Evolutionary conservation across 768 basidiomycete species (phyloP).

Genomic region (Tylopilus rubrobrunneus): DNA sequence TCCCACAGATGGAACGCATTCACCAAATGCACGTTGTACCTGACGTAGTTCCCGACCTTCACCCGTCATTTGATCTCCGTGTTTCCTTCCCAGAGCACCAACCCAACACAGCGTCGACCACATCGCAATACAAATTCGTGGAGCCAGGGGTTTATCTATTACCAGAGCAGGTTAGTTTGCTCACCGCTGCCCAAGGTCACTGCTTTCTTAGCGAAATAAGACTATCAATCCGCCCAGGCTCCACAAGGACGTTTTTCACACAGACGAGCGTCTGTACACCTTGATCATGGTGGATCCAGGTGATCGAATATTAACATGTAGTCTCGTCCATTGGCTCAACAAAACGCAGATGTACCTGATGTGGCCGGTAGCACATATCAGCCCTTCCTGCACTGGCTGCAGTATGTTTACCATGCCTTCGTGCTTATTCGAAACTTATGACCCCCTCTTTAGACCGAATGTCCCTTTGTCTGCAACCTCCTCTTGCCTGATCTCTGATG

Average conservation of each 20-base stretch:
- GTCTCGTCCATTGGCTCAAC: constrained; percentile 6
- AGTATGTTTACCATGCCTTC: constrained; percentile 43
- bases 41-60: constrained; percentile 71
- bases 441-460: constrained; percentile 59
- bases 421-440: not conserved
- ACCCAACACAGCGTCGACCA: constrained; percentile 19
- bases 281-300: constrained; percentile 87
- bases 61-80: constrained; percentile 72
- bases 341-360: constrained; percentile 74
- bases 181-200: not conserved
- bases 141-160: constrained; percentile 69
- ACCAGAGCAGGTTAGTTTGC: constrained; percentile 59
- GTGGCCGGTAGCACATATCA: constrained; percentile 59
- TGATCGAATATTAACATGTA: constrained; percentile 33
- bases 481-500: constrained; percentile 35
- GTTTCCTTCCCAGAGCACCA: constrained; percentile 47
- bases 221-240: constrained; percentile 64
- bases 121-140: constrained; percentile 37
- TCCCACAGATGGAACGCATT: constrained; percentile 80
- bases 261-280: constrained; percentile 78
- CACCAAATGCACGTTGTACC: constrained; percentile 90
- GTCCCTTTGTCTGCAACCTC: constrained; percentile 67
- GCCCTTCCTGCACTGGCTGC: constrained; percentile 81
- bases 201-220: constrained; percentile 32
- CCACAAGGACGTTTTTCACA: constrained; percentile 76